A percentile compares a stretch with the other conserved stretches of the same genome.
Conservation (phyloP, 352 stramenopile species). For the Globisporangium nagaii region DNA sequence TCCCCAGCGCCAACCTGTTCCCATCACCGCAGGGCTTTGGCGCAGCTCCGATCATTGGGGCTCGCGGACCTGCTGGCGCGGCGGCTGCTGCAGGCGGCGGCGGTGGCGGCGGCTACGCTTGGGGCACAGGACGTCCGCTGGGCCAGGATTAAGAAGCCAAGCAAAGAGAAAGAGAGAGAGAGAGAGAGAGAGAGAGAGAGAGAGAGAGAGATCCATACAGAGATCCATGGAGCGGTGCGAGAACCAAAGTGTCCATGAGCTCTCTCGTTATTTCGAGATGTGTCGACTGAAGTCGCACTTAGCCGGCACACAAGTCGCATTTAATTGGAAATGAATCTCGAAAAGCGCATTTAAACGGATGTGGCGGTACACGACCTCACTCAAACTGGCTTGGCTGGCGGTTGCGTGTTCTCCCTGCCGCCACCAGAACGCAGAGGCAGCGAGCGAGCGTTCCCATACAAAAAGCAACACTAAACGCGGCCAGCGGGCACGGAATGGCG, state of each 20-base stretch:
- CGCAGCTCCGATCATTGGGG: constrained; percentile 60
- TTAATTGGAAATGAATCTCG: too few relatives aligned
- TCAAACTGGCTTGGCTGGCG: too few relatives aligned
- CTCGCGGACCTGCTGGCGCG: constrained; percentile 25
- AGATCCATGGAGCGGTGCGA: neutral
- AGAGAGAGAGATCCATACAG: neutral
- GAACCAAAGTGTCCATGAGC: too few relatives aligned
- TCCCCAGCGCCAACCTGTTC: constrained; percentile 47
- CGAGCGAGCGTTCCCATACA: too few relatives aligned
- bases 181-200: neutral
- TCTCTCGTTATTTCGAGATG: too few relatives aligned
- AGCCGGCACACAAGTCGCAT: too few relatives aligned
- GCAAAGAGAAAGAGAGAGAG: neutral
- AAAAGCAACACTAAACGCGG: too few relatives aligned
- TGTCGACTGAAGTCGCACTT: too few relatives aligned
- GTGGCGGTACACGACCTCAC: neutral
- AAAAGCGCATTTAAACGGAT: too few relatives aligned
- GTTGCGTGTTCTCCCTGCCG: neutral
- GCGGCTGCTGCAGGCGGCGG: constrained; percentile 18
- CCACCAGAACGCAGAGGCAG: too few relatives aligned
- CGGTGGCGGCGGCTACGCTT: constrained; percentile 56
- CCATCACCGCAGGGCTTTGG: constrained; percentile 45
- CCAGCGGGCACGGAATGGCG: constrained; percentile 2
- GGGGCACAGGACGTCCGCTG: constrained; percentile 56
- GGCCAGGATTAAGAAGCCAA: constrained; percentile 15